These are phyloP conservation scores for Vanderwaltozyma yarrowii DNA, from an alignment of 805 yeast genomes.

Conservation along the genomic window DNA sequence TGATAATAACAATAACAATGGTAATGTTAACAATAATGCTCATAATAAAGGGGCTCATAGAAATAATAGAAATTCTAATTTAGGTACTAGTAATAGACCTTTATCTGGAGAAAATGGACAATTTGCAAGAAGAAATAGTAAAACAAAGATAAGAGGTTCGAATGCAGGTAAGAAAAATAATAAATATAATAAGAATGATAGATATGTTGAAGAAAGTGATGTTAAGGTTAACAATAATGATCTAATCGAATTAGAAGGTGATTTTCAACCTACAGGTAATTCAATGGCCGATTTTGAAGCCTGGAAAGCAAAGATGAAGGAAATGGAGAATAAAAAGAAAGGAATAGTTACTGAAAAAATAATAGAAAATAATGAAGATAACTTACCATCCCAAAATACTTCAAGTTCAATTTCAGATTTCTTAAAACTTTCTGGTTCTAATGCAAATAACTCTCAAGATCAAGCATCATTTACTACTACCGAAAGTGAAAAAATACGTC, in stretches of 20 bases:
- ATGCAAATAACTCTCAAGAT: background rate
- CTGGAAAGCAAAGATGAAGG: slow-evolving; percentile 32
- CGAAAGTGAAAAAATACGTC: background rate
- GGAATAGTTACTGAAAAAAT: slow-evolving; percentile 13
- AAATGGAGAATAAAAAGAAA: slow-evolving; percentile 28
- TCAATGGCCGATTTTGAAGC: slow-evolving; percentile 33
- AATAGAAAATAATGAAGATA: background rate
- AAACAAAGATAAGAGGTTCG: slow-evolving; percentile 10
- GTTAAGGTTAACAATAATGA: slow-evolving; percentile 26
- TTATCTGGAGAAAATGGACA: slow-evolving; percentile 2
- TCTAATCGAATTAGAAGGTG: slow-evolving; percentile 24
- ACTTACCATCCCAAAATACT: slow-evolving; percentile 1
- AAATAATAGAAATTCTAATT: slow-evolving; percentile 6
- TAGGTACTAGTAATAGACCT: slow-evolving; percentile 7
- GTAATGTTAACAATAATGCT: slow-evolving; percentile 5
- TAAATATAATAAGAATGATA: slow-evolving; percentile 5
- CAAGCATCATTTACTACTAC: background rate
- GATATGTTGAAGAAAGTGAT: slow-evolving; percentile 18
- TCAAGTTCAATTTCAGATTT: slow-evolving; percentile 27
- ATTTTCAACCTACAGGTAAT: slow-evolving; percentile 27
- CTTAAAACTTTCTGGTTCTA: slow-evolving; percentile 8
- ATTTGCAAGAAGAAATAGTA: slow-evolving; percentile 15
- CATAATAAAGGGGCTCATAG: slow-evolving; percentile 8
- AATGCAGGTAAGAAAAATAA: slow-evolving; percentile 6
- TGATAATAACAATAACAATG: slow-evolving; percentile 8